Conservation (phyloP, 345 rosid species). For the Eucalyptus grandis region DNA sequence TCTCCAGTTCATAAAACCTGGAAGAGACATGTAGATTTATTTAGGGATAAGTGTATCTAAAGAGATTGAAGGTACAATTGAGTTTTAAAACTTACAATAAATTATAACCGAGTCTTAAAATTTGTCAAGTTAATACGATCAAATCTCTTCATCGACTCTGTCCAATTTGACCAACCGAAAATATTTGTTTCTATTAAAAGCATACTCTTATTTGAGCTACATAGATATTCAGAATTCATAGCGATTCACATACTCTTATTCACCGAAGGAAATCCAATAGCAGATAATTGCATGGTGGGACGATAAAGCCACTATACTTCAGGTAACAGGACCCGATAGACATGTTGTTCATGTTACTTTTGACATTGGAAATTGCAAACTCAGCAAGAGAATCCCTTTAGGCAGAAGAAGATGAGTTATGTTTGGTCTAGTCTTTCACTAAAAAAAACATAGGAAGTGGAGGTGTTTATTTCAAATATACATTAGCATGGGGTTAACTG, state of each 20-base stretch:
- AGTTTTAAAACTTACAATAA: not conserved
- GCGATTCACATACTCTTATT: not conserved
- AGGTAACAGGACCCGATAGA: not conserved
- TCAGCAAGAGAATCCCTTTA: not conserved
- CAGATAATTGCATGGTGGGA: not conserved
- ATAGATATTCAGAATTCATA: not conserved
- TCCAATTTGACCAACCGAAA: fast-evolving
- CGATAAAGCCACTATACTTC: not conserved
- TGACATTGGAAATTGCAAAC: not conserved
- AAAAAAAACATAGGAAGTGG: not conserved
- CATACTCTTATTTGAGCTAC: not conserved
- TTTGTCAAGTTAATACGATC: not conserved
- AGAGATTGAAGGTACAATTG: not conserved
- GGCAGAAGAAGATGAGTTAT: not conserved
- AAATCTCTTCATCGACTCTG: not conserved
- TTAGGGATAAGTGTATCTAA: not conserved
- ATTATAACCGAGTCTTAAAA: not conserved
- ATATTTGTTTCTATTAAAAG: not conserved
- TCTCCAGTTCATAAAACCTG: not conserved
- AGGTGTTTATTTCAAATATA: not conserved
- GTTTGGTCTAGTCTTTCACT: not conserved
- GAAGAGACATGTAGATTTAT: not conserved
- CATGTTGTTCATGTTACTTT: not conserved
- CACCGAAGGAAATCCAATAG: not conserved
- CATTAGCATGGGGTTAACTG: not conserved